phyloP scores from a whole-genome alignment of 371 early-diverging fungal genomes.

The Catenaria anguillulae region DNA sequence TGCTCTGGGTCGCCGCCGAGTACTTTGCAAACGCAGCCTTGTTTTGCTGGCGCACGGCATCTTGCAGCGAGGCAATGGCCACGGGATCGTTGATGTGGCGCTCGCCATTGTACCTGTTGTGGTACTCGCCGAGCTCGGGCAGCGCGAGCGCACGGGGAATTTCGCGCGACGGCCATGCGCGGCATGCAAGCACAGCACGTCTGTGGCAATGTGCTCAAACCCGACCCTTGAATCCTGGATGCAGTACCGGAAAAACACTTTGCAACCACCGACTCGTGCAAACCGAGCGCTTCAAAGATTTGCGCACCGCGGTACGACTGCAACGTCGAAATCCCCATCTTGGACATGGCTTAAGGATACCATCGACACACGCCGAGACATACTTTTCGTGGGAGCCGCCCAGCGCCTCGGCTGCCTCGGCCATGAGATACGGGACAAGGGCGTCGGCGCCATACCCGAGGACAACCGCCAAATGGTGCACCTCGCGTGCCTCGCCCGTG shows the following conservation, averaged over 20 bases:
- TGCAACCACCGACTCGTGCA: slow-evolving; percentile 70
- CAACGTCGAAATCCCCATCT: slow-evolving; percentile 96
- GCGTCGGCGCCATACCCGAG: slow-evolving; percentile 96
- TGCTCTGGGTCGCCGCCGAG: slow-evolving; percentile 57
- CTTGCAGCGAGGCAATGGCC: slow-evolving; percentile 76
- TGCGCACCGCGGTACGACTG: slow-evolving; percentile 97
- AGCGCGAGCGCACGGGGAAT: slow-evolving; percentile 14
- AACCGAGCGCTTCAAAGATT: slow-evolving; percentile 91
- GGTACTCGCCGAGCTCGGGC: slow-evolving; percentile 89
- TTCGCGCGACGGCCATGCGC: slow-evolving; percentile 46
- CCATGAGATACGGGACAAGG: slow-evolving; percentile 14
- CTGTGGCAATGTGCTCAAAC: slow-evolving; percentile 73
- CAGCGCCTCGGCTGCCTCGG: slow-evolving; percentile 30
- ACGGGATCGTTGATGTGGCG: slow-evolving; percentile 81
- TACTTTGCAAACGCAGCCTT: slow-evolving; percentile 67
- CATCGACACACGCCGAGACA: slow-evolving; percentile 74
- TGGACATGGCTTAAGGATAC: slow-evolving; percentile 96
- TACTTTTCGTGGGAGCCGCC: slow-evolving; percentile 58
- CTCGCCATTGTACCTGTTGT: slow-evolving; percentile 88
- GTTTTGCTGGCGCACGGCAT: slow-evolving; percentile 89
- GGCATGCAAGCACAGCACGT: slow-evolving; percentile 76
- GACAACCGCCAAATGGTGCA: slow-evolving; percentile 88
- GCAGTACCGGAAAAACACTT: slow-evolving; percentile 89
- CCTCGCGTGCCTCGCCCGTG: slow-evolving; percentile 89
- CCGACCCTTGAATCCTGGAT: slow-evolving; percentile 74